Percentiles rank a stretch among this genome's conserved stretches.
Evolutionary conservation across 1,284 basidiomycete species (phyloP).

Genomic region (Austropuccinia psidii): DNA sequence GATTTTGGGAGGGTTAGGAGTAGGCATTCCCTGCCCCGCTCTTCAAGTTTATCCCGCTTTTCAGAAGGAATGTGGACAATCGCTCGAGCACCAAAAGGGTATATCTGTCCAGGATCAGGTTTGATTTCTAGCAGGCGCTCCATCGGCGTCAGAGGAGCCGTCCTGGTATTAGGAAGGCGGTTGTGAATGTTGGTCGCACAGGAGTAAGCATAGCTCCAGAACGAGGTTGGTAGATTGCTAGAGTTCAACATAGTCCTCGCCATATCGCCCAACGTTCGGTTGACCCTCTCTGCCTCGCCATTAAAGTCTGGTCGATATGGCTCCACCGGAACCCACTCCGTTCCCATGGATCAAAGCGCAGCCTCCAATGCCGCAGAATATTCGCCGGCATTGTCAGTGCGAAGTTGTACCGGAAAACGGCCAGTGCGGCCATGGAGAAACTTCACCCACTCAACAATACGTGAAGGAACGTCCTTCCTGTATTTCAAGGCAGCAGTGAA

Average conservation of each 20-base stretch:
- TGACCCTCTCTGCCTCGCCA: conserved; percentile 14
- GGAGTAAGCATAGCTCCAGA: conserved; percentile 13
- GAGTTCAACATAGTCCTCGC: background rate
- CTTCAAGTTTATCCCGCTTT: background rate
- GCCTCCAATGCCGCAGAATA: too few species aligned
- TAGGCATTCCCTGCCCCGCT: background rate
- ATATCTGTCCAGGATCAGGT: background rate
- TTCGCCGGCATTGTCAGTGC: too few species aligned
- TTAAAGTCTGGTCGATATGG: conserved; percentile 11
- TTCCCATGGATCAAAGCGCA: background rate
- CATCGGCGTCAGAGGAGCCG: background rate
- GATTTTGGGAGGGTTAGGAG: background rate
- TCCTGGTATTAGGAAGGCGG: background rate
- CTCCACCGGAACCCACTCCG: background rate
- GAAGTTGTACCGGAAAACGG: too few species aligned
- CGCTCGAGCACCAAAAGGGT: background rate
- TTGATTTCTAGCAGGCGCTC: background rate
- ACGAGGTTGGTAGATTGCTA: background rate
- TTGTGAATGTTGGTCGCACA: background rate
- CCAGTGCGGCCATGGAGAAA: too few species aligned
- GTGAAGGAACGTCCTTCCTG: too few species aligned
- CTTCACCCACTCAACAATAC: too few species aligned
- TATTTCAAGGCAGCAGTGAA: too few species aligned
- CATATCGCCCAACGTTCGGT: conserved; percentile 7
- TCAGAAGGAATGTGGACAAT: background rate